Conservation (phyloP, 179 eudicot genomes). For the Monotropa hypopitys region DNA sequence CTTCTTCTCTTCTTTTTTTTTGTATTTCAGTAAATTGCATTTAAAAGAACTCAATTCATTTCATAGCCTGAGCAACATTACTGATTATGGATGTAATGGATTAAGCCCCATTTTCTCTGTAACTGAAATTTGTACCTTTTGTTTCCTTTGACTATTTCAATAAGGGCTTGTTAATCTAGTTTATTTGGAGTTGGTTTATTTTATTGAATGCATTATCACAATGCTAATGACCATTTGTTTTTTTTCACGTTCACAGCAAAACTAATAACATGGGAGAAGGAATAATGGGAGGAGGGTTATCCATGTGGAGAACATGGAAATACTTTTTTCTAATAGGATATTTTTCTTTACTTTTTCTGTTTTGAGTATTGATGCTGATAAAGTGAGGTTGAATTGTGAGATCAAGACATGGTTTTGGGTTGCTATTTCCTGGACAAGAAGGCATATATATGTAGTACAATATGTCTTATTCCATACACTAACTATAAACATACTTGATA, state of each 20-base stretch:
- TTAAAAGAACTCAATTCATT: no score
- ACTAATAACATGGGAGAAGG: not conserved
- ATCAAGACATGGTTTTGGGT: not conserved
- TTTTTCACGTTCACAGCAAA: not conserved
- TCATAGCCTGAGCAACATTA: no score
- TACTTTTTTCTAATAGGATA: not conserved
- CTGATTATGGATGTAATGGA: no score
- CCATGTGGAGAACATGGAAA: no score
- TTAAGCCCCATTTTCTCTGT: not conserved
- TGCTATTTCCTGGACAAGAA: not conserved
- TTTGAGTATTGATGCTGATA: not conserved
- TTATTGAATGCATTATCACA: no score
- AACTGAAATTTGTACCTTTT: not conserved
- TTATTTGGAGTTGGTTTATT: not conserved
- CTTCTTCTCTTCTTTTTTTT: not conserved
- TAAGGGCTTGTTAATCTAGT: not conserved
- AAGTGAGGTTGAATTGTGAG: not conserved
- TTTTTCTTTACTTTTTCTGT: not conserved
- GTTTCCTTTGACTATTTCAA: not conserved
- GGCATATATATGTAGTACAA: no score
- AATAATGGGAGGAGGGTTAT: not conserved
- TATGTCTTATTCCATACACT: conserved; percentile 1
- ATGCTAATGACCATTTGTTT: not conserved
- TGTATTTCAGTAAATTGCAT: no score
- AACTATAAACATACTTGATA: conserved; percentile 8